Conservation (phyloP, 345 rosid genomes). For the Passiflora organensis region DNA sequence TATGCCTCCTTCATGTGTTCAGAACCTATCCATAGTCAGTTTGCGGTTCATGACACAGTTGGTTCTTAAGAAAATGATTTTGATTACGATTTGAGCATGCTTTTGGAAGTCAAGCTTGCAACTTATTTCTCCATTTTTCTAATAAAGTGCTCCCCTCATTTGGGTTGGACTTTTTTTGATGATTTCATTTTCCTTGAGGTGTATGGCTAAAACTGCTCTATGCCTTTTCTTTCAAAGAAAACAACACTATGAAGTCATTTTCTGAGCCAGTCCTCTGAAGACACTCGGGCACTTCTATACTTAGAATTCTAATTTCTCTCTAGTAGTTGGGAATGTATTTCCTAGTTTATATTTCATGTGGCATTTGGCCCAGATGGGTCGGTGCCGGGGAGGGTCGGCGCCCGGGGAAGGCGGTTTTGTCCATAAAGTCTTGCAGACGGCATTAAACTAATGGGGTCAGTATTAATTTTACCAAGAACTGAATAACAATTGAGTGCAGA, state of each 20-base stretch:
- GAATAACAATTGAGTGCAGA: not conserved
- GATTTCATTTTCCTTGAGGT: not conserved
- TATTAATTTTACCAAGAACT: not conserved
- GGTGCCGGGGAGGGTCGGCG: not conserved
- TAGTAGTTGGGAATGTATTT: not conserved
- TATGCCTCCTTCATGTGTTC: not conserved
- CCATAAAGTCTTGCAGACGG: no score
- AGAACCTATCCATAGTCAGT: no score
- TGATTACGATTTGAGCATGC: no score
- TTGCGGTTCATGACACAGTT: not conserved
- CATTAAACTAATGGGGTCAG: not conserved
- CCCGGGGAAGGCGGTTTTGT: slow-evolving; percentile 19
- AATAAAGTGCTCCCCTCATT: not conserved
- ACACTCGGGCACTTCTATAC: no score
- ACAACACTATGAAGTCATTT: not conserved
- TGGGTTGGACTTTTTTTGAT: not conserved
- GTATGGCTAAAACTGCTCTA: not conserved
- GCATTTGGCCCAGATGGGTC: no score
- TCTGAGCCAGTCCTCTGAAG: not conserved
- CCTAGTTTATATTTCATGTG: no score
- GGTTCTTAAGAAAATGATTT: not conserved
- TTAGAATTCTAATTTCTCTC: not conserved
- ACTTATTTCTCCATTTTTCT: not conserved
- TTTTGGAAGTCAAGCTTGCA: no score
- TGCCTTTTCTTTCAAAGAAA: not conserved